These are phyloP conservation scores for Boletus semigastroideus DNA, from an alignment of 1,284 basidiomycete species.

Conservation along the genomic window DNA sequence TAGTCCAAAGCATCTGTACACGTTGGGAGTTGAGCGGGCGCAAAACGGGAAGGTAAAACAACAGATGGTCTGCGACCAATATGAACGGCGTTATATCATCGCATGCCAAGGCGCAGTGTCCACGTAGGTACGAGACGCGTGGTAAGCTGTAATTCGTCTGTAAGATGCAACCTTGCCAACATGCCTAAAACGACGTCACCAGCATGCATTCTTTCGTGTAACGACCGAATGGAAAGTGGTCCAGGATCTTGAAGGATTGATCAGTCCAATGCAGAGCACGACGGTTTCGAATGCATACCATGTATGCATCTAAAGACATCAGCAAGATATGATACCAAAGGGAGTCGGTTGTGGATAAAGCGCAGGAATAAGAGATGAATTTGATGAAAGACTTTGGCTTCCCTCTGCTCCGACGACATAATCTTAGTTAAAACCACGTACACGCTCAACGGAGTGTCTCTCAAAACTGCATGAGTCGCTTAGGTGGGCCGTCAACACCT, in stretches of 20 bases:
- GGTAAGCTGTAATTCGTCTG: constrained; percentile 47
- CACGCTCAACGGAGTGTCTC: constrained; percentile 66
- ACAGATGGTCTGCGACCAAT: constrained; percentile 53
- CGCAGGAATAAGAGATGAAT: too few relatives aligned
- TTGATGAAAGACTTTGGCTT: background rate
- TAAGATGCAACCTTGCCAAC: constrained; percentile 41
- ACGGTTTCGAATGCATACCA: constrained; percentile 59
- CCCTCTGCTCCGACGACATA: background rate
- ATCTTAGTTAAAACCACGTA: constrained; percentile 31
- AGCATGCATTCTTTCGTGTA: constrained; percentile 62
- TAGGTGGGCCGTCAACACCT: constrained; percentile 71
- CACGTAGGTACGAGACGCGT: constrained; percentile 54
- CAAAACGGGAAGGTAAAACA: constrained; percentile 53
- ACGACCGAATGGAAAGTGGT: constrained; percentile 28
- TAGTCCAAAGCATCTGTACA: constrained; percentile 50
- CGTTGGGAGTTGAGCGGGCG: constrained; percentile 62
- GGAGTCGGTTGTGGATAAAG: constrained; percentile 68
- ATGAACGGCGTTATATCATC: constrained; percentile 48
- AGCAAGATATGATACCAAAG: constrained; percentile 71
- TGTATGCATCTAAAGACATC: constrained; percentile 62
- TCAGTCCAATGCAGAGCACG: constrained; percentile 50
- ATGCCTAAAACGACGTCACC: constrained; percentile 64
- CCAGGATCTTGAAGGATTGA: constrained; percentile 23
- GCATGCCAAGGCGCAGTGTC: constrained; percentile 45
- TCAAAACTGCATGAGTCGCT: constrained; percentile 61